Conservation (phyloP, 306 rosid species). For the Quercus variabilis region DNA sequence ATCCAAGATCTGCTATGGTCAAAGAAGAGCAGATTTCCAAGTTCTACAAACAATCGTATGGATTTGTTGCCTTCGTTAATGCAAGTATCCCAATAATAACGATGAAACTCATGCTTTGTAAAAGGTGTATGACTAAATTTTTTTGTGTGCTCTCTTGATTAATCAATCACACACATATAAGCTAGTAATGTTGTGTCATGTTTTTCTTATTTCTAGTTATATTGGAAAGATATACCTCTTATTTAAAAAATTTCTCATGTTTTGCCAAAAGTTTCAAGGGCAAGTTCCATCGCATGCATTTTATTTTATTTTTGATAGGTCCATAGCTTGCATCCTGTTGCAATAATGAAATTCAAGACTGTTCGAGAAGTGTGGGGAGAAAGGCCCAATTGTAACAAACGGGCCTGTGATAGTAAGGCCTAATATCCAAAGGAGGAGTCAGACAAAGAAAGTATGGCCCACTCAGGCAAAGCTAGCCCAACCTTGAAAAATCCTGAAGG, state of each 20-base stretch:
- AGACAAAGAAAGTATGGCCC: no score
- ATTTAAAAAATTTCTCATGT: neutral
- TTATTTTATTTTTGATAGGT: no score
- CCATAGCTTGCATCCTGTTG: neutral
- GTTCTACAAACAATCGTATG: slow-evolving; percentile 32
- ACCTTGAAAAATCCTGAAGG: no score
- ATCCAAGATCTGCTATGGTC: slow-evolving; percentile 93
- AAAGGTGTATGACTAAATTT: neutral
- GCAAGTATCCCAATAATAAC: neutral
- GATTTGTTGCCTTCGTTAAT: slow-evolving; percentile 30
- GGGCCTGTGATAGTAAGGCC: no score
- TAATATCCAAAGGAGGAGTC: no score
- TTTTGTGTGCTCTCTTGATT: neutral
- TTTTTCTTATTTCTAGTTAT: neutral
- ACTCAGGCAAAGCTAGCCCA: no score
- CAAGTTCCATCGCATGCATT: neutral
- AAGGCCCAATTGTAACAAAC: neutral
- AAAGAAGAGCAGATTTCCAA: slow-evolving; percentile 40
- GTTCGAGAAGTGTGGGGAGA: neutral
- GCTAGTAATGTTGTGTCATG: neutral
- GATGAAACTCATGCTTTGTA: slow-evolving; percentile 3
- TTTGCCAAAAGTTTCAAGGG: neutral
- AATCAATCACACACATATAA: neutral
- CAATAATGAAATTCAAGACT: neutral
- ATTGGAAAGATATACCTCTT: neutral